These are phyloP conservation scores for Lachancea lanzarotensis DNA, from an alignment of 805 yeast genomes.

Conservation along the genomic window DNA sequence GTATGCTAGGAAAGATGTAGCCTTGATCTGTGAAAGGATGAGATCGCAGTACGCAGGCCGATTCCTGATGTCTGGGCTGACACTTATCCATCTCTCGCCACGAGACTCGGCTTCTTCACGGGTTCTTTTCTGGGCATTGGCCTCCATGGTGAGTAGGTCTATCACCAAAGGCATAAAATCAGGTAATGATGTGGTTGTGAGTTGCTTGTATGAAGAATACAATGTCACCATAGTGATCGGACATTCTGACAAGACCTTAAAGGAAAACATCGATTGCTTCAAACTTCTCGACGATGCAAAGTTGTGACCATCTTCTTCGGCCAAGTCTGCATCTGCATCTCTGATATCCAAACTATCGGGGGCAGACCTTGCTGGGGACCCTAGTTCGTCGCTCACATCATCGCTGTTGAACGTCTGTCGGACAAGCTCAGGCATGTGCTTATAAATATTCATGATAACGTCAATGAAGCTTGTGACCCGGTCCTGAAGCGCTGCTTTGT, in stretches of 20 bases:
- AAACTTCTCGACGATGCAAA: constrained; percentile 40
- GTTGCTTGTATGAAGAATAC: constrained; percentile 76
- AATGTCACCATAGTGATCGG: constrained; percentile 94
- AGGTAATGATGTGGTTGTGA: constrained; percentile 66
- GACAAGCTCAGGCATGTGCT: constrained; percentile 71
- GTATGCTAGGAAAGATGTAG: constrained; percentile 91
- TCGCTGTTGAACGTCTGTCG: constrained; percentile 53
- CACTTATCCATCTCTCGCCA: constrained; percentile 58
- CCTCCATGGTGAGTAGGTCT: constrained; percentile 66
- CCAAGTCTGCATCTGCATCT: constrained; percentile 8
- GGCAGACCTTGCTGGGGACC: constrained; percentile 4
- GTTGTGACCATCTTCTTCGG: constrained; percentile 3
- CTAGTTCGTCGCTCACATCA: constrained; percentile 1
- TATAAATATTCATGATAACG: constrained; percentile 67
- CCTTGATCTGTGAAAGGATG: constrained; percentile 88
- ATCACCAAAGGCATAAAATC: constrained; percentile 77
- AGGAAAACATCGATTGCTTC: constrained; percentile 67
- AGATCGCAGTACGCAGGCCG: constrained; percentile 81
- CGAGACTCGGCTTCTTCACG: constrained; percentile 49
- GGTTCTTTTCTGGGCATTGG: constrained; percentile 69
- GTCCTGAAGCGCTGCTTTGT: constrained; percentile 58
- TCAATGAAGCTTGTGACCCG: constrained; percentile 76
- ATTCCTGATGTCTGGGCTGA: constrained; percentile 69
- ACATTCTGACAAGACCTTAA: constrained; percentile 90
- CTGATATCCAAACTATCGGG: background rate